phyloP scores from a whole-genome alignment of 2,329 filamentous ascomycete genomes.

The Ophiocordyceps camponoti-leonardi region DNA sequence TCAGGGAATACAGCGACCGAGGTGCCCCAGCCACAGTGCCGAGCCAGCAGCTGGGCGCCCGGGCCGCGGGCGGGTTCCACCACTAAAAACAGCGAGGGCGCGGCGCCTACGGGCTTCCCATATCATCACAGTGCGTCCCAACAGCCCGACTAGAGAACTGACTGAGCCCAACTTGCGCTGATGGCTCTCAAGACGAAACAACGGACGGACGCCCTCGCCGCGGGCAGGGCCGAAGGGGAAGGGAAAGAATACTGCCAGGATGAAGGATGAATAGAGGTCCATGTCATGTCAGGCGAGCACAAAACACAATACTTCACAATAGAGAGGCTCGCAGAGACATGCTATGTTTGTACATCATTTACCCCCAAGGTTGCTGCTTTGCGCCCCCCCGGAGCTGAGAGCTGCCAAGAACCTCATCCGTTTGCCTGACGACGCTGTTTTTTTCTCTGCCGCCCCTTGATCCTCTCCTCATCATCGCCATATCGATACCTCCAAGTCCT shows the following conservation, averaged over 20 bases:
- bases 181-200: neutral
- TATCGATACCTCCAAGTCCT: neutral
- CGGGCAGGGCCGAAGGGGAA: neutral
- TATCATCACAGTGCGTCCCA: too few species aligned
- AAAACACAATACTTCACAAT: too few species aligned
- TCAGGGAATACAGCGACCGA: neutral
- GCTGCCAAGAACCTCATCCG: neutral
- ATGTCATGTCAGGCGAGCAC: too few species aligned
- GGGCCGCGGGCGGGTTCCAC: neutral
- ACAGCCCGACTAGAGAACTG: neutral
- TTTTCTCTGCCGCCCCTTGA: neutral
- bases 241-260: neutral
- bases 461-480: neutral
- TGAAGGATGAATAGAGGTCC: neutral
- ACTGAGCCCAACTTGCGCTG: neutral
- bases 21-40: neutral
- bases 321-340: too few species aligned
- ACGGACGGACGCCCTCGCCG: neutral
- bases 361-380: neutral
- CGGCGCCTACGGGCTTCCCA: neutral
- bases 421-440: neutral
- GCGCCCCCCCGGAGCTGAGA: neutral
- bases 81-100: neutral
- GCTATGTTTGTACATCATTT: neutral
- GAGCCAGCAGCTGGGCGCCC: neutral